Conservation (phyloP, 768 basidiomycete genomes). For the Hygrophorus pudorinus region DNA sequence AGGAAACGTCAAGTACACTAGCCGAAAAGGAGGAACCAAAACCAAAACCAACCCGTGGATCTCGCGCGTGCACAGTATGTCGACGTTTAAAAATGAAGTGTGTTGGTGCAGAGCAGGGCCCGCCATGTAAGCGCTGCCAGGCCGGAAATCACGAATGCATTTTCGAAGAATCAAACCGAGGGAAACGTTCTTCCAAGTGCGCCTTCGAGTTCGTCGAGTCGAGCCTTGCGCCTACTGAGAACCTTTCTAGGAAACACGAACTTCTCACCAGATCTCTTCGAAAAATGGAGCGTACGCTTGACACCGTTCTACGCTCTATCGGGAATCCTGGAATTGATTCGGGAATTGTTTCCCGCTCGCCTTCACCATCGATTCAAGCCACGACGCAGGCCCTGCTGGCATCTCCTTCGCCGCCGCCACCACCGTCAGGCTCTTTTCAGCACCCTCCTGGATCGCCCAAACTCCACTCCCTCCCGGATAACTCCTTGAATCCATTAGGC, state of each 20-base stretch:
- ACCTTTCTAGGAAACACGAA: slow-evolving; percentile 65
- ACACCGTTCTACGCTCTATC: slow-evolving; percentile 82
- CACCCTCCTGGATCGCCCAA: slow-evolving; percentile 61
- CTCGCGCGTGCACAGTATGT: slow-evolving; percentile 85
- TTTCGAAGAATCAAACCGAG: slow-evolving; percentile 94
- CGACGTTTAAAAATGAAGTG: slow-evolving; percentile 92
- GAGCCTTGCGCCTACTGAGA: slow-evolving; percentile 17
- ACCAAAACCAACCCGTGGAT: slow-evolving; percentile 80
- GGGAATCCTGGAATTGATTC: slow-evolving; percentile 74
- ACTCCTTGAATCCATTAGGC: slow-evolving; percentile 85
- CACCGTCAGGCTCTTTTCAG: slow-evolving; percentile 19
- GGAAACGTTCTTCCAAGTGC: slow-evolving; percentile 80
- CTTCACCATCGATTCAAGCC: slow-evolving; percentile 49
- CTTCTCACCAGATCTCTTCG: slow-evolving; percentile 69
- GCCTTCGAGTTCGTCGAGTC: slow-evolving; percentile 4
- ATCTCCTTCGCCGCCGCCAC: slow-evolving; percentile 36
- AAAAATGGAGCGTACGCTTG: slow-evolving; percentile 90
- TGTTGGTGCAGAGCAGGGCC: slow-evolving; percentile 82
- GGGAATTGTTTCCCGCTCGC: slow-evolving; percentile 74
- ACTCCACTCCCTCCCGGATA: slow-evolving; percentile 86
- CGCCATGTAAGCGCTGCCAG: slow-evolving; percentile 82
- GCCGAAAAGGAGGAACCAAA: slow-evolving; percentile 59
- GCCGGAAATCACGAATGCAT: slow-evolving; percentile 82
- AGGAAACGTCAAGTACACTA: slow-evolving; percentile 39
- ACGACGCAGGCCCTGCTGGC: slow-evolving; percentile 51